Evolutionary conservation across 257 asterid genomes (phyloP), one percentile per base, ranked within the genome.

Genomic region (Verbena officinalis): DNA sequence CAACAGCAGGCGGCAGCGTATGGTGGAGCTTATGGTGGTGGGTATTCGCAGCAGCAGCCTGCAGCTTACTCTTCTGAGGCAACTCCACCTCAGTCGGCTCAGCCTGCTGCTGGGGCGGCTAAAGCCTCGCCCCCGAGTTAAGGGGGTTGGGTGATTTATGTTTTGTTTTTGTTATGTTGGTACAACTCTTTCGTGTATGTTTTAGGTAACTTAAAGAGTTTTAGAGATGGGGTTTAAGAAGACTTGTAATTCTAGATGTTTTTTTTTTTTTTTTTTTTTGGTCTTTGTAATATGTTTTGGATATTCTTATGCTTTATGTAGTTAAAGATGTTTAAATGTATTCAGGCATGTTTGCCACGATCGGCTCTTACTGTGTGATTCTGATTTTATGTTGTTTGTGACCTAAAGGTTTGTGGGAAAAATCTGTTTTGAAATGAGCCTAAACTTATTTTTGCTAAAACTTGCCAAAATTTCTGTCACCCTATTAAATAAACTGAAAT

Each of bases 31-130:
- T 84, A 84, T 62, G 76, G 82, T 40, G 78, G 75, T 72, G 87
- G 81, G 40, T 81, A 84, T 70, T 40, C 95, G 30, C 88, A 81
- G 78, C 83, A 86, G 50, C 78, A n/a, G n/a, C n/a, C n/a, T n/a
- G n/a, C 82, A 21, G 78, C 77, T 5, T 85, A 87, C 62, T 50
- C 95, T 17, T 36, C 83, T 48, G 95, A 79, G 58, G 74, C 84
- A 10, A 49, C 80, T 55, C 83, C 87, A 20, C 59, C 89, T 3
- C 95, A 74, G 69, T 53, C 77, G 4, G 76, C 70, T 43, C 85
- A 65, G 27, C 73, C 86, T 1, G 61, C 75, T 1, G 64, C 76
- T 36, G 93, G 80, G 71, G 71, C 78, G 21, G 75, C 84, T 1
- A 87, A 87, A 78, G 68, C 86, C 22, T 83, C 95, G 1, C 86